Evolutionary conservation across 768 basidiomycete species (phyloP).

Genomic region (Amanita pseudoporphyria): DNA sequence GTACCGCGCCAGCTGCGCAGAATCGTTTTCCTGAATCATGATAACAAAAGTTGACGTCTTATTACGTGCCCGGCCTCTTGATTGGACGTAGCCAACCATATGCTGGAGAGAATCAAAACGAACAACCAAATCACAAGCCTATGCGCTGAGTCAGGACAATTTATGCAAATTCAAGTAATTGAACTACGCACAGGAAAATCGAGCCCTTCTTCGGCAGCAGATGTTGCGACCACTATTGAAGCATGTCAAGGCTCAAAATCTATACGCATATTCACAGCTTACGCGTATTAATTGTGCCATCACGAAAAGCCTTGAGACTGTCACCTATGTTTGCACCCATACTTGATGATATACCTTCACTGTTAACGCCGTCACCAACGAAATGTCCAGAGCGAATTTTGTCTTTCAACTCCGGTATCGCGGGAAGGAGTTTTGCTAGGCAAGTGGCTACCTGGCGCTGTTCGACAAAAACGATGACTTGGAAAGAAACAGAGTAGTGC

Average conservation of each 20-base stretch:
- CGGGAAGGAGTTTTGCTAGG: conserved; percentile 54
- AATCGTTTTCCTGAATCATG: conserved; percentile 62
- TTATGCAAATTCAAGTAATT: neutral
- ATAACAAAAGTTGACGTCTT: conserved; percentile 70
- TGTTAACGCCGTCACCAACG: conserved; percentile 56
- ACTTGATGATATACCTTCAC: conserved; percentile 29
- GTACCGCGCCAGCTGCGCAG: conserved; percentile 48
- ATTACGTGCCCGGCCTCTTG: conserved; percentile 77
- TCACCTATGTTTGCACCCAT: conserved; percentile 42
- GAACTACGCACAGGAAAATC: conserved; percentile 62
- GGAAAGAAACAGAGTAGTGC: conserved; percentile 48
- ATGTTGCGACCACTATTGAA: conserved; percentile 62
- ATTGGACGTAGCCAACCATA: conserved; percentile 84
- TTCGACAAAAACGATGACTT: conserved; percentile 82
- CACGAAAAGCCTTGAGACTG: conserved; percentile 55
- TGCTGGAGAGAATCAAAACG: conserved; percentile 79
- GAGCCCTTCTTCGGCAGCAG: conserved; percentile 87
- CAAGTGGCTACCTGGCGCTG: conserved; percentile 73
- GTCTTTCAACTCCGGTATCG: conserved; percentile 45
- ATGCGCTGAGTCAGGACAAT: conserved; percentile 16
- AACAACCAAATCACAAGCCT: conserved; percentile 70
- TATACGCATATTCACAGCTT: conserved; percentile 18
- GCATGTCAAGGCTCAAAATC: conserved; percentile 2
- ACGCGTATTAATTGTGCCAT: conserved; percentile 60
- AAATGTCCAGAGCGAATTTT: conserved; percentile 54